Evolutionary conservation across 371 early-diverging fungal genomes (phyloP).

Genomic region (Syncephalastrum monosporum): DNA sequence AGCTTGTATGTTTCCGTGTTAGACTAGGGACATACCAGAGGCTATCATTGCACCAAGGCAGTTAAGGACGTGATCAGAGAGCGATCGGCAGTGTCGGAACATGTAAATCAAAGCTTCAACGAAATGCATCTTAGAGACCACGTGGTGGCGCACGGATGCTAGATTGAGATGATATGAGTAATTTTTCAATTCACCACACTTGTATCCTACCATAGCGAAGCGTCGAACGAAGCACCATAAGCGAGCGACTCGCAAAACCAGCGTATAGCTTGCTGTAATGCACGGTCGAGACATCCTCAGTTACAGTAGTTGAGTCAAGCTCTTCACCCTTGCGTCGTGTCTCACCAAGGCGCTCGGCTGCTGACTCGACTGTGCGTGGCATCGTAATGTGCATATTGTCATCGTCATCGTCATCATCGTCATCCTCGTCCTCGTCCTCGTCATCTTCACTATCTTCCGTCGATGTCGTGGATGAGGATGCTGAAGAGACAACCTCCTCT

Average conservation of each 20-base stretch:
- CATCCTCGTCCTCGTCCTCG: background rate
- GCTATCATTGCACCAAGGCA: slow-evolving; percentile 36
- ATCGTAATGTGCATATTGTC: slow-evolving; percentile 8
- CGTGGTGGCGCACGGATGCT: slow-evolving; percentile 32
- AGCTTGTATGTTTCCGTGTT: background rate
- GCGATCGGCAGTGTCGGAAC: slow-evolving; percentile 26
- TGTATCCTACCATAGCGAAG: slow-evolving; percentile 27
- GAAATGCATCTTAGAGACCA: slow-evolving; percentile 31
- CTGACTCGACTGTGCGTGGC: slow-evolving; percentile 22
- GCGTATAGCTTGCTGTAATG: slow-evolving; percentile 23
- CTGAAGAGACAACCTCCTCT: background rate
- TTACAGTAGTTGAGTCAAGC: slow-evolving; percentile 18
- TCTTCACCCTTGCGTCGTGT: slow-evolving; percentile 29
- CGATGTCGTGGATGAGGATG: slow-evolving; percentile 2
- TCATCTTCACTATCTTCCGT: slow-evolving; percentile 2
- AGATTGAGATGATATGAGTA: background rate
- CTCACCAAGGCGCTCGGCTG: slow-evolving; percentile 29
- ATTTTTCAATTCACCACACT: background rate
- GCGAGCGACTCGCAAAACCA: slow-evolving; percentile 35
- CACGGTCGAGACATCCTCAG: slow-evolving; percentile 11
- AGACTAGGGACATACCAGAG: slow-evolving; percentile 15
- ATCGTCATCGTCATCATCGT: slow-evolving; percentile 10
- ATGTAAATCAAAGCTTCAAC: slow-evolving; percentile 37
- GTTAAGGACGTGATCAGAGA: slow-evolving; percentile 29
- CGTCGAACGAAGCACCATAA: slow-evolving; percentile 29